Base-by-base conservation (phyloP, 805 yeast genomes). In the Ogataea trehalophila region DNA sequence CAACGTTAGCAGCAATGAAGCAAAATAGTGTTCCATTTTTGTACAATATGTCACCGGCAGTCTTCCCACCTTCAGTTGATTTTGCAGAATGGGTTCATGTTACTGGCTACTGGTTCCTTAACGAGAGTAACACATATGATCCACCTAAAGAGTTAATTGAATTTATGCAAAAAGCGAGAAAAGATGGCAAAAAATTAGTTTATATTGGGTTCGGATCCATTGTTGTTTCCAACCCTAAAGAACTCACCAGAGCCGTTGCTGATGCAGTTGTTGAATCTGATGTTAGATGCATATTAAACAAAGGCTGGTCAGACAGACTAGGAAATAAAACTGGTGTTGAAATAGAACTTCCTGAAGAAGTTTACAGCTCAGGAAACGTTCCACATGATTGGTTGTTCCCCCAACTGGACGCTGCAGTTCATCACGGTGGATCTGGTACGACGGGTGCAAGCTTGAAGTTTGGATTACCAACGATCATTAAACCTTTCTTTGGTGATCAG, bases 331-430 rank as follows among this genome's bases (percentile, higher is more conserved):
- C 66, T 5, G 67, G 63, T 1, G 46, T 68, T 31, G 79, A 75
- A 55, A 55, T 76, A 47, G 72, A 66, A 23, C 67, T 88, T 14
- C 97, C 97, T 1, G 68, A 71, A 0, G 81, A 81, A 55, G 76
- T 92, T 2, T 87, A 69, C 60, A 81, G 80, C 53, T 70, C 87
- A 6, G 94, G 94, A 2, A 62, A 83, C 9, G 73, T 87, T 14
- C 96, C 97, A 0, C 98, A 92, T 62, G 96, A 90, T 61, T 92
- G 98, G 98, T 69, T 92, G 35, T 92, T 92, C 66, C 85, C 92
- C 0, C 81, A 79, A 51, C 72, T 92, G 39, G 96, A 92, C 67
- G 97, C 92, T 0, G 96, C 96, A 0, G 97, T 92, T 4, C 98
- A 92, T 62, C 98, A 92, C 63, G 98, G 98, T 37, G 98, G 98